Evolutionary conservation across 805 yeast species (phyloP), one percentile per base, ranked within the genome.

Genomic region (Scheffersomyces ergatensis): DNA sequence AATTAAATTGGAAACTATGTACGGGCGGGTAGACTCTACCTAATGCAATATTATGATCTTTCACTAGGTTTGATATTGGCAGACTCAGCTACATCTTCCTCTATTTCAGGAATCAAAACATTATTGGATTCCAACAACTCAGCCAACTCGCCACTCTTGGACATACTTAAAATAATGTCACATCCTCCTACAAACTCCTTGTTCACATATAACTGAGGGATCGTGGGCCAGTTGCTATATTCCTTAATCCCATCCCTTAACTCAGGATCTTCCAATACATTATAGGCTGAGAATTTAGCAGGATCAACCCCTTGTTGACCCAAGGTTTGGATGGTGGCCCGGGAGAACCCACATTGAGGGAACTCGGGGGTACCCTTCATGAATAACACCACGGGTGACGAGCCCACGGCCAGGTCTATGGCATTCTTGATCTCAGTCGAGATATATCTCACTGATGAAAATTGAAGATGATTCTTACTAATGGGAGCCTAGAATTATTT

Each of bases 331-430:
- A 93, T 90, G 11, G 98, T 86, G 40, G 96, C 95, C 58, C 96
- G 80, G 11, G 97, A 89, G 57, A 93, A 93, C 0, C 99, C 99
- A 72, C 99, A 93, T 54, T 89, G 95, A 31, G 99, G 99, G 44
- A 85, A 89, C 56, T 92, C 95, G 14, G 99, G 99, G 2, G 97
- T 92, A 14, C 99, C 99, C 67, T 93, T 93, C 99, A 93, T 93
- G 70, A 93, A 93, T 33, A 93, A 72, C 7, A 93, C 99, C 16
- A 93, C 98, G 7, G 96, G 96, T 1, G 98, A 93, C 6, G 95
- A 83, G 4, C 67, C 70, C 19, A 93, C 85, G 1, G 98, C 98
- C 33, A 78, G 74, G 52, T 86, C 89, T 44, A 93, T 90, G 36
- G 98, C 97, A 18, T 76, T 71, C 50, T 77, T 80, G 46, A 92